phyloP scores from a whole-genome alignment of 1,284 basidiomycete species.

The Sutorius eximius region DNA sequence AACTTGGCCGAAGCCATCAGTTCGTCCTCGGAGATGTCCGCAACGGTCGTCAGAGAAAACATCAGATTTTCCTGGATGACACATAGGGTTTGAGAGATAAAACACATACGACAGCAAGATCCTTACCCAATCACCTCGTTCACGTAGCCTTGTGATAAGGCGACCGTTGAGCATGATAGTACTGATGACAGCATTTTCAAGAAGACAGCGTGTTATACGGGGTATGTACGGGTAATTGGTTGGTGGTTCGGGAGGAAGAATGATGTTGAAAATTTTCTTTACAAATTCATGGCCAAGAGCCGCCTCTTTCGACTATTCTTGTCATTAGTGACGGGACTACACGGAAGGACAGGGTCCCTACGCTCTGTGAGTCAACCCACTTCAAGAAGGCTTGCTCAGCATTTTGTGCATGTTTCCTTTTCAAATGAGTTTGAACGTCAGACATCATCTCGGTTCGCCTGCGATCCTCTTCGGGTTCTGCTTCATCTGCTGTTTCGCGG shows the following conservation, averaged over 20 bases:
- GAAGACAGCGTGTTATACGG: constrained; percentile 54
- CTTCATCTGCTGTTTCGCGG: constrained; percentile 6
- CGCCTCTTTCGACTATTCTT: constrained; percentile 23
- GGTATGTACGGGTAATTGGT: constrained; percentile 38
- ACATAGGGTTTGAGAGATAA: constrained; percentile 1
- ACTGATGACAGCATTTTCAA: constrained; percentile 54
- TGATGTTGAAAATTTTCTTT: constrained; percentile 50
- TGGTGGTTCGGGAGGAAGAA: constrained; percentile 41
- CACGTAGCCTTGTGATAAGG: constrained; percentile 49
- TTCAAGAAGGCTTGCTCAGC: constrained; percentile 52
- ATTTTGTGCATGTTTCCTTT: constrained; percentile 33
- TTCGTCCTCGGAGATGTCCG: constrained; percentile 63
- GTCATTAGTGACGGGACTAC: not conserved
- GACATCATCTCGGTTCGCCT: constrained; percentile 39
- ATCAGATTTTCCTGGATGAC: constrained; percentile 51
- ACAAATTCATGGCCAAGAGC: constrained; percentile 53
- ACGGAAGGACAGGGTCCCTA: constrained; percentile 9
- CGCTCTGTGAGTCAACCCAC: constrained; percentile 45
- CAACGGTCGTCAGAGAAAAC: constrained; percentile 51
- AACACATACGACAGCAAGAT: not conserved
- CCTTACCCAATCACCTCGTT: constrained; percentile 66
- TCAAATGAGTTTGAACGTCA: constrained; percentile 38
- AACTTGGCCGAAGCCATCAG: constrained; percentile 51
- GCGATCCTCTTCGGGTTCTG: constrained; percentile 27
- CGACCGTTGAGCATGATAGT: constrained; percentile 60